These are phyloP conservation scores for Trichophaea hybrida DNA, from an alignment of 2,329 filamentous ascomycete species.

Conservation along the genomic window DNA sequence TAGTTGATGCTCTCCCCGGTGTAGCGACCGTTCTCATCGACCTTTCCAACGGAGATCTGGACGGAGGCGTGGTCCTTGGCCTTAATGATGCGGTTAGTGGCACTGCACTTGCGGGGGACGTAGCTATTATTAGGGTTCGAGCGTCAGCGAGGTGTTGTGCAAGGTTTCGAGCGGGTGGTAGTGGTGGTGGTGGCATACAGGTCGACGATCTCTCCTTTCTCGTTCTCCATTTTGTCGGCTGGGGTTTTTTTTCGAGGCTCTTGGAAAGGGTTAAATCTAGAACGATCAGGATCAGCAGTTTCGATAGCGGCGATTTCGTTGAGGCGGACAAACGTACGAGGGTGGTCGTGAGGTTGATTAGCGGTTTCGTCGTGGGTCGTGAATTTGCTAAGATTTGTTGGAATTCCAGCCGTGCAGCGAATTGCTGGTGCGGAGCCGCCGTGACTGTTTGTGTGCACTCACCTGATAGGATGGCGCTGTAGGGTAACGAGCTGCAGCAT, in stretches of 20 bases:
- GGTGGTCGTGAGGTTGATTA: not conserved
- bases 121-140: slow-evolving; percentile 17
- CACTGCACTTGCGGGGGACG: slow-evolving; percentile 73
- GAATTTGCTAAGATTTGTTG: not conserved
- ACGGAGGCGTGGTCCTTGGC: slow-evolving; percentile 99
- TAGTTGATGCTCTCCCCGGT: slow-evolving; percentile 96
- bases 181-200: slow-evolving; percentile 49
- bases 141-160: slow-evolving; percentile 26
- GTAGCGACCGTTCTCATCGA: slow-evolving; percentile 95
- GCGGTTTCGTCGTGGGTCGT: not conserved
- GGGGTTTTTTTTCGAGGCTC: slow-evolving; percentile 23
- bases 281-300: slow-evolving; percentile 1
- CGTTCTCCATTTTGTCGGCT: slow-evolving; percentile 88
- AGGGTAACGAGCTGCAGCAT: no score
- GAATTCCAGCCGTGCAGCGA: no score
- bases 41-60: slow-evolving; percentile 93
- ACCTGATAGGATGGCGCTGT: no score
- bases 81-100: slow-evolving; percentile 99
- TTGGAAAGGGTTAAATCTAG: slow-evolving; percentile 15
- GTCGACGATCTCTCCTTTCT: slow-evolving; percentile 98
- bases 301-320: not conserved
- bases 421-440: not conserved
- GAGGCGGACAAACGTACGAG: not conserved
- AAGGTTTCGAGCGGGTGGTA: slow-evolving; percentile 12
- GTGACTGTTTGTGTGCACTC: not conserved